Conservation (phyloP, 345 rosid genomes). For the Brassica carinata region DNA sequence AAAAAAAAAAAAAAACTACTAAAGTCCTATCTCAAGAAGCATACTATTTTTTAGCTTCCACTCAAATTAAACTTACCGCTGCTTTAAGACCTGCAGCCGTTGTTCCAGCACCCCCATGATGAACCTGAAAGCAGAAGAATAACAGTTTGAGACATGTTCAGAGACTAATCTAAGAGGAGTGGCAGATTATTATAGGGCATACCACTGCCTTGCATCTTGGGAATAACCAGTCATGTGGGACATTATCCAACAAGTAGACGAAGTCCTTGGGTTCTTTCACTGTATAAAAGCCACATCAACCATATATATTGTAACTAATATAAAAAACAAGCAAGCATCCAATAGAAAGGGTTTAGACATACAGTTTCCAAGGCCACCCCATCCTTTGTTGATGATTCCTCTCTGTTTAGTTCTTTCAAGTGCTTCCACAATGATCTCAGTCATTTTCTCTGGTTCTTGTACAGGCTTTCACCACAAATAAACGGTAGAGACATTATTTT, state of each 20-base stretch:
- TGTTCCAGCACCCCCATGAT: slow-evolving; percentile 47
- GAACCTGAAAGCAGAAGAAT: slow-evolving; percentile 63
- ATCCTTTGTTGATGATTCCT: slow-evolving; percentile 97
- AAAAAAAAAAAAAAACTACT: too few relatives aligned
- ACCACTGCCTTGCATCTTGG: slow-evolving; percentile 99
- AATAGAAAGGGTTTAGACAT: slow-evolving; percentile 32
- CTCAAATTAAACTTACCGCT: slow-evolving; percentile 51
- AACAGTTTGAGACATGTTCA: not conserved
- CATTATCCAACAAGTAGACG: slow-evolving; percentile 82
- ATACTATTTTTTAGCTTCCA: not conserved
- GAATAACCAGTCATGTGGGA: slow-evolving; percentile 98
- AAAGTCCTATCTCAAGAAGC: slow-evolving; percentile 4
- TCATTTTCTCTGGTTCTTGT: slow-evolving; percentile 88
- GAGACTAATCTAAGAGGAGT: not conserved
- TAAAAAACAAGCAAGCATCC: slow-evolving; percentile 16
- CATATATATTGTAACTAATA: not conserved
- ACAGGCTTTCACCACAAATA: slow-evolving; percentile 62
- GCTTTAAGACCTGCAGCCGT: slow-evolving; percentile 98
- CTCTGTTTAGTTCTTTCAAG: slow-evolving; percentile 78
- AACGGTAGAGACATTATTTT: slow-evolving; percentile 20
- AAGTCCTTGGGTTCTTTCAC: slow-evolving; percentile 91
- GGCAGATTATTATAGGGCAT: slow-evolving; percentile 39
- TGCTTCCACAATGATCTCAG: slow-evolving; percentile 76
- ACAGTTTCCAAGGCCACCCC: slow-evolving; percentile 98
- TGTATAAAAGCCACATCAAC: slow-evolving; percentile 40